These are phyloP conservation scores for Phytophthora palmivora DNA, from an alignment of 352 stramenopile genomes.

Conservation along the genomic window DNA sequence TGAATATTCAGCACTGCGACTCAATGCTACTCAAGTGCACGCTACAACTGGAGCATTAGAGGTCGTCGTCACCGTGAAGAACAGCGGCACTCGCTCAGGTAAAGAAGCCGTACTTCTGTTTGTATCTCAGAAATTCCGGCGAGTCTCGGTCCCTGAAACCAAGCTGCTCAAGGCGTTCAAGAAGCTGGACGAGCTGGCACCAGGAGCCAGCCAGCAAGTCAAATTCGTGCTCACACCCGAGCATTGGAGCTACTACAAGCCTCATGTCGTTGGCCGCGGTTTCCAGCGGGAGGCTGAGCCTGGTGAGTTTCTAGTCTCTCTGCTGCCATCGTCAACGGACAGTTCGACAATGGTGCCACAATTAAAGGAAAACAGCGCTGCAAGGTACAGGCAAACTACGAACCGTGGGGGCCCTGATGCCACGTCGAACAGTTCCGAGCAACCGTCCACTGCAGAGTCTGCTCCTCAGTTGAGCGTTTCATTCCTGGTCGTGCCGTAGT, in stretches of 20 bases:
- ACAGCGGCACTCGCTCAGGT: conserved; percentile 51
- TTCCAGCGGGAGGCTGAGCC: conserved; percentile 46
- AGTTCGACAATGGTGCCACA: conserved; percentile 6
- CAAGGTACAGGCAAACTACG: conserved; percentile 13
- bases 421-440: conserved; percentile 1
- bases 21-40: conserved; percentile 46
- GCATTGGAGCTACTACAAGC: conserved; percentile 67
- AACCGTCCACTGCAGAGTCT: background rate
- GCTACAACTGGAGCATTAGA: conserved; percentile 41
- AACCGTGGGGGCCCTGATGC: conserved; percentile 14
- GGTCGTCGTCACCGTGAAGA: conserved; percentile 69
- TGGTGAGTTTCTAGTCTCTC: conserved; percentile 63
- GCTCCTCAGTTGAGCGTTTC: conserved; percentile 20
- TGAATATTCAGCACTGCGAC: conserved; percentile 56
- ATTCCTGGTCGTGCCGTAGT: conserved; percentile 31
- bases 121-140: conserved; percentile 58
- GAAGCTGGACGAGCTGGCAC: conserved; percentile 56
- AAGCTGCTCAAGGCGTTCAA: conserved; percentile 83
- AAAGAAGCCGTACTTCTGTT: conserved; percentile 83
- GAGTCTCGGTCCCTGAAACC: conserved; percentile 61
- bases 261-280: conserved; percentile 47
- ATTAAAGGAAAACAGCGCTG: conserved; percentile 2
- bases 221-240: conserved; percentile 48
- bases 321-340: conserved; percentile 34
- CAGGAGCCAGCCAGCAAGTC: conserved; percentile 41